phyloP scores from a whole-genome alignment of 2,329 filamentous ascomycete genomes.

The Setomelanomma holmii region DNA sequence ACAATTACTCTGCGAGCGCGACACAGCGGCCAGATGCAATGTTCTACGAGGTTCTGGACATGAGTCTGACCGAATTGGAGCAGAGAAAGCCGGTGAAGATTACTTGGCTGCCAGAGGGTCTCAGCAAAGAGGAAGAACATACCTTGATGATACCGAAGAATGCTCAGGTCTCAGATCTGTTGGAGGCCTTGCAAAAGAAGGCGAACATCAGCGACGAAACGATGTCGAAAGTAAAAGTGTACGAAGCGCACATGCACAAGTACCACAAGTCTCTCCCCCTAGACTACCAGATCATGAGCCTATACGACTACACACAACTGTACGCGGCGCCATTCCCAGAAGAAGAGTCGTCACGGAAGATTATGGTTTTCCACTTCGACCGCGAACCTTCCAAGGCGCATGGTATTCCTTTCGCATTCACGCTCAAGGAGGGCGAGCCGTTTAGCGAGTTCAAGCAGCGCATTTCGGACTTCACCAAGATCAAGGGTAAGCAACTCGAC shows the following conservation, averaged over 20 bases:
- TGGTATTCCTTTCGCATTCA: conserved; percentile 89
- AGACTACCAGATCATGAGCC: conserved; percentile 76
- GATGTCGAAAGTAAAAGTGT: conserved; percentile 76
- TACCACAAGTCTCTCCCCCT: conserved; percentile 78
- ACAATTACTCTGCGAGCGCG: conserved; percentile 71
- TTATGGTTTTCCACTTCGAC: conserved; percentile 91
- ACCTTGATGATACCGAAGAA: conserved; percentile 90
- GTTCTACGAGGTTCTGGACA: conserved; percentile 92
- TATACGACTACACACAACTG: conserved; percentile 85
- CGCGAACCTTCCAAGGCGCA: conserved; percentile 84
- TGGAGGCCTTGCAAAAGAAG: conserved; percentile 80
- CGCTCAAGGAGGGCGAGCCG: conserved; percentile 81
- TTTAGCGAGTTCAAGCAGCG: conserved; percentile 94
- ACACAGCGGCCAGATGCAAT: conserved; percentile 78
- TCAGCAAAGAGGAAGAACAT: conserved; percentile 85
- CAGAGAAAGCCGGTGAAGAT: conserved; percentile 88
- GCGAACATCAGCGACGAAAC: conserved; percentile 79
- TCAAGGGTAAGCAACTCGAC: conserved; percentile 98
- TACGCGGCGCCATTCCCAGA: conserved; percentile 83
- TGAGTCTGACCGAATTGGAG: conserved; percentile 90
- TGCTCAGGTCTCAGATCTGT: conserved; percentile 78
- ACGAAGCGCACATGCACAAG: conserved; percentile 82
- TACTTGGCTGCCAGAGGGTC: conserved; percentile 85
- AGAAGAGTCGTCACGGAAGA: conserved; percentile 69
- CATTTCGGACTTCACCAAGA: conserved; percentile 87